A percentile compares a stretch with the other conserved stretches of the same genome.
Conservation (phyloP, 2,329 filamentous ascomycete species). For the Exophiala xenobiotica region DNA sequence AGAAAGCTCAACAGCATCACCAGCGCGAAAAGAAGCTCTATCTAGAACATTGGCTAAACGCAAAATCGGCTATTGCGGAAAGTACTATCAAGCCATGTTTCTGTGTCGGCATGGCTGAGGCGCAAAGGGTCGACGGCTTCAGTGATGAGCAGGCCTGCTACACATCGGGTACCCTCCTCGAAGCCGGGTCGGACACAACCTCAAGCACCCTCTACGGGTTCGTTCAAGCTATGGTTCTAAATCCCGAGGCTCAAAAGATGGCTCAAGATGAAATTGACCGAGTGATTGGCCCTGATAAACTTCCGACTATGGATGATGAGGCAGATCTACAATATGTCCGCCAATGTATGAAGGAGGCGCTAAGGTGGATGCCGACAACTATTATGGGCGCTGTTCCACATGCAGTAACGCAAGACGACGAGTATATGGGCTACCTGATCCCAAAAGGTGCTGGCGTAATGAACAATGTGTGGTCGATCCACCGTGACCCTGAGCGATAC, state of each 20-base stretch:
- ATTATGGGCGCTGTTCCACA: slow-evolving; percentile 29
- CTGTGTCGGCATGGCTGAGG: slow-evolving; percentile 24
- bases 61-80: slow-evolving; percentile 32
- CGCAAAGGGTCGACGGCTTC: slow-evolving; percentile 36
- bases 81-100: slow-evolving; percentile 37
- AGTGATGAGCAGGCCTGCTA: slow-evolving; percentile 38
- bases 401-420: slow-evolving; percentile 23
- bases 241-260: slow-evolving; percentile 46
- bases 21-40: slow-evolving; percentile 45
- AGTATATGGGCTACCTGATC: slow-evolving; percentile 28
- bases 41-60: slow-evolving; percentile 43
- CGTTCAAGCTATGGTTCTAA: slow-evolving; percentile 51
- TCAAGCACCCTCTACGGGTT: slow-evolving; percentile 33
- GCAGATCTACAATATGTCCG: slow-evolving; percentile 53
- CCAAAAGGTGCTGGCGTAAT: slow-evolving; percentile 27
- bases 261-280: slow-evolving; percentile 51
- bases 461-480: slow-evolving; percentile 31
- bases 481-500: slow-evolving; percentile 32
- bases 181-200: slow-evolving; percentile 27
- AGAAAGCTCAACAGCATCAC: slow-evolving; percentile 45
- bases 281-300: slow-evolving; percentile 49
- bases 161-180: slow-evolving; percentile 33
- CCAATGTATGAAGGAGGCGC: slow-evolving; percentile 55
- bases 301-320: slow-evolving; percentile 51
- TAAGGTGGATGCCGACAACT: slow-evolving; percentile 53